These are phyloP conservation scores for Blakeslea trispora DNA, from an alignment of 371 early-diverging fungal genomes.

Conservation along the genomic window DNA sequence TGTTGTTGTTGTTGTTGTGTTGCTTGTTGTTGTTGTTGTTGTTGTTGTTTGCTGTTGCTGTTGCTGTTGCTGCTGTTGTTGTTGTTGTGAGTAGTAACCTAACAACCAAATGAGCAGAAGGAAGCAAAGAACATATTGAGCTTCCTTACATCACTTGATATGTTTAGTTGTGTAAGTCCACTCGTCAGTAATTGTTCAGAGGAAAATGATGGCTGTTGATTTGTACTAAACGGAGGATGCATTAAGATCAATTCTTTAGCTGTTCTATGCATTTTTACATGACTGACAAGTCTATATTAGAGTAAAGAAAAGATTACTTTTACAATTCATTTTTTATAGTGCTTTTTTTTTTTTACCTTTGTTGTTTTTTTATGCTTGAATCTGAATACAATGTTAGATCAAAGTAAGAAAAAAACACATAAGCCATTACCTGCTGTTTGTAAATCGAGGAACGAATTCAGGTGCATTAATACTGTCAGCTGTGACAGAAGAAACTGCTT, in stretches of 20 bases:
- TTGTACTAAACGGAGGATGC: too few relatives aligned
- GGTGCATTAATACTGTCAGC: slow-evolving; percentile 66
- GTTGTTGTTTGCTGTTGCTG: slow-evolving; percentile 20
- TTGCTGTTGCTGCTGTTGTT: too few relatives aligned
- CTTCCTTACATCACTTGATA: slow-evolving; percentile 29
- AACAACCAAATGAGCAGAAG: too few relatives aligned
- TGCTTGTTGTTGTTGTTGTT: slow-evolving; percentile 16
- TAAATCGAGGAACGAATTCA: slow-evolving; percentile 65
- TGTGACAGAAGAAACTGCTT: slow-evolving; percentile 54
- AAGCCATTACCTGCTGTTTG: neutral
- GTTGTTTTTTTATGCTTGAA: too few relatives aligned
- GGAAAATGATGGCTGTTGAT: neutral
- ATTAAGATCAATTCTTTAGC: too few relatives aligned
- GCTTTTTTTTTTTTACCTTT: too few relatives aligned
- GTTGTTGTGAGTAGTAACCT: neutral
- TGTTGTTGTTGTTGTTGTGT: slow-evolving; percentile 21
- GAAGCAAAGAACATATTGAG: neutral
- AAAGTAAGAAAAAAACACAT: neutral
- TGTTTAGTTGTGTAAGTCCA: slow-evolving; percentile 38
- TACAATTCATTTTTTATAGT: neutral
- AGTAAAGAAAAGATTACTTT: too few relatives aligned
- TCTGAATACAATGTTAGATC: neutral
- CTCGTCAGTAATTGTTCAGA: slow-evolving; percentile 19
- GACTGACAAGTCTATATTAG: neutral
- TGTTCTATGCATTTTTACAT: too few relatives aligned